phyloP scores from a whole-genome alignment of 257 asterid species.

The Solanum etuberosum region DNA sequence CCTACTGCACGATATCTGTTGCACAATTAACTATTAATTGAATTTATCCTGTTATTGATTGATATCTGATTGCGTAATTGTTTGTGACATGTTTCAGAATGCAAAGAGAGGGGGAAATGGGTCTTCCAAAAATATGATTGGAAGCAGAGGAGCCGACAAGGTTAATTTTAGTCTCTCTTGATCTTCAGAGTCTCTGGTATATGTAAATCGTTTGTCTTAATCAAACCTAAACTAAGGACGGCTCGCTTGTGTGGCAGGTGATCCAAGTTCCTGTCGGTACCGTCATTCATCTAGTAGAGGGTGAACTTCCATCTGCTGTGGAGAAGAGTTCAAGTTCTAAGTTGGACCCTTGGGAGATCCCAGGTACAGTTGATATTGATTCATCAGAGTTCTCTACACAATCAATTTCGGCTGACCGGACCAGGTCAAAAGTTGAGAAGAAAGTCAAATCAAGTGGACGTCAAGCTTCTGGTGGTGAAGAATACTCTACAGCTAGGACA shows the following conservation, averaged over 20 bases:
- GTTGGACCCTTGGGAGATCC: slow-evolving; percentile 86
- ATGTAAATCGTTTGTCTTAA: neutral
- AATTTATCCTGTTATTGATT: neutral
- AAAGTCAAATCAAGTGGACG: neutral
- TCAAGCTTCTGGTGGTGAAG: neutral
- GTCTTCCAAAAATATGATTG: slow-evolving; percentile 74
- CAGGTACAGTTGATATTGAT: slow-evolving; percentile 42
- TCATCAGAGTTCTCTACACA: slow-evolving; percentile 24
- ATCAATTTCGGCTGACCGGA: slow-evolving; percentile 4
- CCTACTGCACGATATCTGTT: neutral
- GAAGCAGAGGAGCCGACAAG: slow-evolving; percentile 89
- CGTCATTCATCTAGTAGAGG: slow-evolving; percentile 69
- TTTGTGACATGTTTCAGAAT: slow-evolving; percentile 34
- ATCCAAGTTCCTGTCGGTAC: slow-evolving; percentile 87
- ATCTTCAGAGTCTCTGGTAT: slow-evolving; percentile 1
- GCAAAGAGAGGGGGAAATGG: slow-evolving; percentile 92
- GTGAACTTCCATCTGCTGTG: slow-evolving; percentile 61
- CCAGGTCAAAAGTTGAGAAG: slow-evolving; percentile 4
- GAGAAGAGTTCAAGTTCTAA: slow-evolving; percentile 47
- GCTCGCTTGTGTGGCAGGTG: slow-evolving; percentile 33
- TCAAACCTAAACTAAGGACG: neutral
- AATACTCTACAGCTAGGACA: slow-evolving; percentile 6
- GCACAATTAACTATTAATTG: neutral
- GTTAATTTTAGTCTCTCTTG: slow-evolving; percentile 21
- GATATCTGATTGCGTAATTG: neutral